These are phyloP conservation scores for Colletotrichum kahawae DNA, from an alignment of 2,329 filamentous ascomycete genomes.

Conservation along the genomic window DNA sequence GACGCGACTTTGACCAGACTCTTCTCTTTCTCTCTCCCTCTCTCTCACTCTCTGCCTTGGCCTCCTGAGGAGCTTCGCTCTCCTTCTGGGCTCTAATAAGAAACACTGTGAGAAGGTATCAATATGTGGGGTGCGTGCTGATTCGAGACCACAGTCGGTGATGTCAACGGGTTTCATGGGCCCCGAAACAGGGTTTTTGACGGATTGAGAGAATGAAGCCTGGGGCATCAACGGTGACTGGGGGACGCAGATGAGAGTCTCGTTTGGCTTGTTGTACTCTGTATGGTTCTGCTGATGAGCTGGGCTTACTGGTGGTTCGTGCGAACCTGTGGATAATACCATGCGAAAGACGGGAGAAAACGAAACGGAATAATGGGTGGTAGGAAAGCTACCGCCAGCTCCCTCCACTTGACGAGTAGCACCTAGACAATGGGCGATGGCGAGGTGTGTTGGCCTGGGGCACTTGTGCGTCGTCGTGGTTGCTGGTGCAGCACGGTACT, in stretches of 20 bases:
- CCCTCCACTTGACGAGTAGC: background rate
- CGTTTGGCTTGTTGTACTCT: background rate
- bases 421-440: background rate
- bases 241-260: background rate
- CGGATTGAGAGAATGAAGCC: background rate
- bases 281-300: background rate
- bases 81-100: background rate
- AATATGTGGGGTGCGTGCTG: background rate
- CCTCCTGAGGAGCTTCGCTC: background rate
- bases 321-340: background rate
- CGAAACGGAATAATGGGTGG: background rate
- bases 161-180: conserved; percentile 16
- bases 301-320: background rate
- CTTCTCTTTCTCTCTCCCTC: background rate
- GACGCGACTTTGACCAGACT: background rate
- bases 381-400: background rate
- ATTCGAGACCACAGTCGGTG: conserved; percentile 13
- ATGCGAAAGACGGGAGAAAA: background rate
- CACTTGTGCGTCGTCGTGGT: conserved; percentile 8
- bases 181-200: background rate
- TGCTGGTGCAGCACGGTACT: conserved; percentile 8
- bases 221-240: background rate
- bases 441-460: background rate
- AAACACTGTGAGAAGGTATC: background rate
- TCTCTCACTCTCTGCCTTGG: background rate